Base-by-base conservation (phyloP, 2,329 filamentous ascomycete species). In the Clarireedia paspali region DNA sequence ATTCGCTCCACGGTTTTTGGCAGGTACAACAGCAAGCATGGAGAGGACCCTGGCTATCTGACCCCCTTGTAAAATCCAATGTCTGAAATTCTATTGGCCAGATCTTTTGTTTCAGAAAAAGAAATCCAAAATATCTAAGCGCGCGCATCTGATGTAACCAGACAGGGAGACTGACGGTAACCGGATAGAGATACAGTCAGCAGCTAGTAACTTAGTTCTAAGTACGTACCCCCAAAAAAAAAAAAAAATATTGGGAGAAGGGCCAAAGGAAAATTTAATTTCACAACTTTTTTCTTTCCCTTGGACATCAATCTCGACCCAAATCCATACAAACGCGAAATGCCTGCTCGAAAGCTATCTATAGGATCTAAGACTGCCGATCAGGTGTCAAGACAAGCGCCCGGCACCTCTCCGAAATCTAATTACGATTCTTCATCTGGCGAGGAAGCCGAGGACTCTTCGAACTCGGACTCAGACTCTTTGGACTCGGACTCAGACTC, bases 401-500 rank as follows among this genome's bases (percentile, higher is more conserved):
- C 45, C 45, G 20, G 6, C 14, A 49, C 24, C 20, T 54, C 52
- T 14, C 23, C 45, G n/a, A 26, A 40, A 24, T 49, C 52, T 27
- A 44, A 54, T 34, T 6, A 54, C n/a, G 24, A 54, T 54, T 23
- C 52, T 44, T 49, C 52, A 20, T 49, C 45, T 23, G 52, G 49
- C 24, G 36, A 49, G 24, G 52, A 49, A n/a, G 24, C 23, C 26
- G 52, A 49, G 27, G 36, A 44, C n/a, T 17, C 30, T 34, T 54
- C 36, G 23, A 44, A 49, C 36, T 51, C 53, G 6, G 38, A 55
- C n/a, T 20, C 20, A 20, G 24, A 44, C n/a, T 17, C 30, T 34
- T 54, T 17, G n/a, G 30, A 49, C 36, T 30, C 60, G 23, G 59
- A 60, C n/a, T 68, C 68, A 3, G 68, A 70, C 60, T 65, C 64